A percentile compares a stretch with the other conserved stretches of the same genome.
phyloP scores from a whole-genome alignment of 140 eudicot species.

The Cichorium intybus region DNA sequence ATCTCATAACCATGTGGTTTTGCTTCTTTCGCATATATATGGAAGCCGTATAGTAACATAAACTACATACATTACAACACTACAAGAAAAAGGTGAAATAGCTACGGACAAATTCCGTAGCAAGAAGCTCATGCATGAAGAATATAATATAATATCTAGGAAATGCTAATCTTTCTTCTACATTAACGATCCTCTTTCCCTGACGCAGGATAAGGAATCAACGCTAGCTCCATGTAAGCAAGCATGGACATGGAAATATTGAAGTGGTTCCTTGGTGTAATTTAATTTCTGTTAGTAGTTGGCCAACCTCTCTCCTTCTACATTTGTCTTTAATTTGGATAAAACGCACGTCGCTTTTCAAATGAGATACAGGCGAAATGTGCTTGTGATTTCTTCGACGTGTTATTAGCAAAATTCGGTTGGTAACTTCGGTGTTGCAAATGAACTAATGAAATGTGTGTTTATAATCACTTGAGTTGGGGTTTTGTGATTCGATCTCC shows the following conservation, averaged over 20 bases:
- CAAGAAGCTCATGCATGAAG: conserved; percentile 3
- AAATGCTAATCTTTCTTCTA: background rate
- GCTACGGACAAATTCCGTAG: too few species aligned
- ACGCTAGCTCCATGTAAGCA: conserved; percentile 6
- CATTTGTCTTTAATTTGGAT: conserved; percentile 5
- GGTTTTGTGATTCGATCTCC: background rate
- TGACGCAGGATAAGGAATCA: background rate
- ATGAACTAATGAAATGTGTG: background rate
- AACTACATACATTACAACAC: background rate
- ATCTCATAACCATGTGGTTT: background rate
- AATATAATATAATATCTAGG: background rate
- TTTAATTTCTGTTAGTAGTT: conserved; percentile 11
- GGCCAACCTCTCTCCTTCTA: conserved; percentile 1
- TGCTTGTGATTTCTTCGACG: conserved; percentile 14
- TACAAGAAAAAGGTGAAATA: too few species aligned
- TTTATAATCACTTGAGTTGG: conserved; percentile 10
- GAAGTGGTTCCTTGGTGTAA: conserved; percentile 8
- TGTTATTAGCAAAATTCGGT: background rate
- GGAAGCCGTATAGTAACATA: background rate
- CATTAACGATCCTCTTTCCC: background rate
- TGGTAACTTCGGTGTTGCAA: background rate
- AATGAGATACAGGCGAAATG: conserved; percentile 15
- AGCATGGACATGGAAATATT: conserved; percentile 9
- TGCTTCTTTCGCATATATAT: too few species aligned
- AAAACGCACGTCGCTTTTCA: conserved; percentile 7